phyloP scores from a whole-genome alignment of 1,284 basidiomycete genomes.

The Naganishia sp. region DNA sequence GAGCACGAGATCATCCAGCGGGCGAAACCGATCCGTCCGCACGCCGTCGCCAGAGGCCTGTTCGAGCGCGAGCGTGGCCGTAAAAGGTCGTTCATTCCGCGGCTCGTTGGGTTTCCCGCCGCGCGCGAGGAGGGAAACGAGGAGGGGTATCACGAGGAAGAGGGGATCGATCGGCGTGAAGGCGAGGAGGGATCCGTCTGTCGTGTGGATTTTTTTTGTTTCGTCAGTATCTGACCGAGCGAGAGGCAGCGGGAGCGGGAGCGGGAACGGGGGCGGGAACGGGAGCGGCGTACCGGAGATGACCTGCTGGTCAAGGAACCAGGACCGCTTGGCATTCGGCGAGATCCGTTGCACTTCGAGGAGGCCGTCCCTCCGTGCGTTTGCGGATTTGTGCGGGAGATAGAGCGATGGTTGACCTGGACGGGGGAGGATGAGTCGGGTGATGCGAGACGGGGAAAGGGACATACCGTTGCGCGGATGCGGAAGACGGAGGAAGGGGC shows the following conservation, averaged over 20 bases:
- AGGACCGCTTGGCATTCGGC: conserved; percentile 30
- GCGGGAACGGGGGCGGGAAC: too few relatives aligned
- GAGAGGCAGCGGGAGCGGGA: too few relatives aligned
- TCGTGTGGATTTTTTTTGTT: too few relatives aligned
- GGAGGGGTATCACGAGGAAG: conserved; percentile 31
- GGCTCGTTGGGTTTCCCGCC: background rate
- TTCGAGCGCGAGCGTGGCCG: conserved; percentile 1
- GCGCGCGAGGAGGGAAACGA: conserved; percentile 20
- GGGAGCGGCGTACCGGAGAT: conserved; percentile 17
- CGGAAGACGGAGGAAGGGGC: conserved; percentile 15
- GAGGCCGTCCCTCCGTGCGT: background rate
- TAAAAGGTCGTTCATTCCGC: background rate
- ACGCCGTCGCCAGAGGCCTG: background rate
- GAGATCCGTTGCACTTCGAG: conserved; percentile 30
- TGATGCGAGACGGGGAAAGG: background rate
- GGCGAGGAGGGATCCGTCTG: conserved; percentile 31
- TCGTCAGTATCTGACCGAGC: too few relatives aligned
- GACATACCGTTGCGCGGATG: conserved; percentile 26
- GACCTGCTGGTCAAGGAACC: conserved; percentile 31
- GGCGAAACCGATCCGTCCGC: conserved; percentile 27
- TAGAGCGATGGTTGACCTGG: conserved; percentile 20
- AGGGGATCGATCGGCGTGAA: conserved; percentile 31
- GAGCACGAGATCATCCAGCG: conserved; percentile 29
- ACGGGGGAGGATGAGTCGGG: background rate
- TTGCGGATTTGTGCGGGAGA: conserved; percentile 12